Conservation (phyloP, 2,329 filamentous ascomycete species). For the Cladosporium sp. region DNA sequence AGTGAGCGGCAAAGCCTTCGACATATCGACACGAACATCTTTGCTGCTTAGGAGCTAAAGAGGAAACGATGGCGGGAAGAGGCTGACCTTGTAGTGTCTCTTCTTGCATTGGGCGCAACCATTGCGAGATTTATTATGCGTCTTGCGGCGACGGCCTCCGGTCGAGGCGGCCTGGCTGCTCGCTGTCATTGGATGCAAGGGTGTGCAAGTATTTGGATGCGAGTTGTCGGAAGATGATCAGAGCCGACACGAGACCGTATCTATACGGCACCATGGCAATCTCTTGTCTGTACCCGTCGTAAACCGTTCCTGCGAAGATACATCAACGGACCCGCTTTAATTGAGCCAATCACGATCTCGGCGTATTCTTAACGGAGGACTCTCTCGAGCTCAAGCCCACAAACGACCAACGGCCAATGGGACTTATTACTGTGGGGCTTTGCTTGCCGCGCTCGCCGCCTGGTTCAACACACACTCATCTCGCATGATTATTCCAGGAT, state of each 20-base stretch:
- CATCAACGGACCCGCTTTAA: neutral
- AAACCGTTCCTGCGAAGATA: neutral
- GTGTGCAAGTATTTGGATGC: neutral
- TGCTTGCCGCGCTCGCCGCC: neutral
- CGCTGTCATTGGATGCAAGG: neutral
- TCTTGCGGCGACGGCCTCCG: conserved; percentile 28
- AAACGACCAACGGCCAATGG: no score
- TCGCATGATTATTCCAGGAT: neutral
- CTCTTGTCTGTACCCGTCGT: neutral
- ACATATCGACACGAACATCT: neutral
- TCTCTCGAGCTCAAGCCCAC: neutral
- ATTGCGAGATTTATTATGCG: conserved; percentile 42
- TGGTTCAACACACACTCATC: neutral
- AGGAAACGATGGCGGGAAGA: neutral
- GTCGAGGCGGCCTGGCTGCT: neutral
- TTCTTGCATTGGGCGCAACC: conserved; percentile 42
- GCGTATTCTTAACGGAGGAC: neutral
- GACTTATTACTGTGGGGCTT: no score
- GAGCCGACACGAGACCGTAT: neutral
- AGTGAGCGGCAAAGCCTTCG: conserved; percentile 10
- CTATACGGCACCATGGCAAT: neutral
- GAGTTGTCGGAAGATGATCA: neutral
- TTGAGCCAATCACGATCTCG: neutral
- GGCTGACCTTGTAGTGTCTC: conserved; percentile 40
- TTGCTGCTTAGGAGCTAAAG: neutral